Base-by-base conservation (phyloP, 202 grass and related monocot genomes). In the Hordeum pubiflorum region DNA sequence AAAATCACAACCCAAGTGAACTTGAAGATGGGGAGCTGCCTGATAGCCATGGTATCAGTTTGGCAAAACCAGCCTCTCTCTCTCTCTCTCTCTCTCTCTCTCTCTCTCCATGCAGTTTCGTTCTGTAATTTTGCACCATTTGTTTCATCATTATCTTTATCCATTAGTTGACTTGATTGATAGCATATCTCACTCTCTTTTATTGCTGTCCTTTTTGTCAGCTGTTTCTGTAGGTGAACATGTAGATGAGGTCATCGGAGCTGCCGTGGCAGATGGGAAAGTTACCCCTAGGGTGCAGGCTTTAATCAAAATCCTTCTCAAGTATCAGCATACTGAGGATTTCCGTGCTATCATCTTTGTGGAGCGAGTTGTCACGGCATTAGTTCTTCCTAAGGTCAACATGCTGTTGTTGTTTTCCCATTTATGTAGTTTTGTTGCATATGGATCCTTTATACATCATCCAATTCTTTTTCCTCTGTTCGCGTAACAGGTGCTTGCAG, bases 281-380 rank as follows among this genome's bases (percentile, higher is more conserved):
- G 92, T 98, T 84, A 98, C 92, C 79, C 96, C 96, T 14, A 93
- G 93, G 77, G 96, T 98, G 41, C 96, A 98, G 56, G 77, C 90
- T 65, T 89, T 98, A 61, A 98, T 98, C 79, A 91, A 98, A 88
- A 83, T 98, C 79, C 96, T 98, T 93, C 92, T 98, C 6, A 95
- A 93, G 78, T 98, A 98, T 83, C 96, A 93, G 72, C 82, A 95
- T 60, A 98, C 96, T 26, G 92, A 98, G 71, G 96, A 98, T 81
- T 98, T 98, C 24, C 92, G 92, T 83, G 96, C 96, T 56, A 98
- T 98, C 61, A 95, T 98, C 74, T 98, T 98, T 88, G 96, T 98
- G 38, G 96, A 98, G 86, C 89, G 96, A 77, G 96, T 98, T 85
- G 96, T 98, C 72, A 87, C 96, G 33, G 96, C 96, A 39, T 91